Conservation (phyloP, 140 eudicot species). For the Senecio squalidus region DNA sequence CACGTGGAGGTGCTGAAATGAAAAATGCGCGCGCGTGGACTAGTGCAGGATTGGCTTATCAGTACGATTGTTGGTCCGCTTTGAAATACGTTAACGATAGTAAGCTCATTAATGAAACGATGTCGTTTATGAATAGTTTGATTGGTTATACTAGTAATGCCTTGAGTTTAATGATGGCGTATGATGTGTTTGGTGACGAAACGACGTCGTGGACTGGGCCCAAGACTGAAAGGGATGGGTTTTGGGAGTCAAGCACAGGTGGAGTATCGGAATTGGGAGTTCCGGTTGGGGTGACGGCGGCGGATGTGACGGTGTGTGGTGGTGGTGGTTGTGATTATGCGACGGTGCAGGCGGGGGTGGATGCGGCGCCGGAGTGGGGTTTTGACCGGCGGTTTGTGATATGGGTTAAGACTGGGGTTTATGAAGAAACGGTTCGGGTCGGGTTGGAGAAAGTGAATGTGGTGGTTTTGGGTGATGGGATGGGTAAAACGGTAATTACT, state of each 20-base stretch:
- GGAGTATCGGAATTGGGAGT: slow-evolving; percentile 19
- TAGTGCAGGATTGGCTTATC: slow-evolving; percentile 51
- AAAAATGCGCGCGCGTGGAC: slow-evolving; percentile 71
- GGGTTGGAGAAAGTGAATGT: slow-evolving; percentile 58
- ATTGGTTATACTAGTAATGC: slow-evolving; percentile 44
- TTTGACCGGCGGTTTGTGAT: slow-evolving; percentile 47
- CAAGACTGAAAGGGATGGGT: slow-evolving; percentile 69
- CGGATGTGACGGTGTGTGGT: slow-evolving; percentile 68
- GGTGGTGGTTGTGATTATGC: slow-evolving; percentile 39
- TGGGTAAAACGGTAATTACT: slow-evolving; percentile 82
- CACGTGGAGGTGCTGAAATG: slow-evolving; percentile 30
- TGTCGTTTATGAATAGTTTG: slow-evolving; percentile 48
- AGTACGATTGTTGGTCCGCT: slow-evolving; percentile 65
- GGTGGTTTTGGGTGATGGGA: slow-evolving; percentile 78
- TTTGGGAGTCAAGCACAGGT: slow-evolving; percentile 46
- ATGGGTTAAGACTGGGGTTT: slow-evolving; percentile 59
- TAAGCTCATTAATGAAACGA: slow-evolving; percentile 33
- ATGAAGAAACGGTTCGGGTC: slow-evolving; percentile 74
- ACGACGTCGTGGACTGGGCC: slow-evolving; percentile 47
- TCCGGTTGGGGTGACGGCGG: slow-evolving; percentile 34
- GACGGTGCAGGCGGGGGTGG: slow-evolving; percentile 77
- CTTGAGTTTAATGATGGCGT: slow-evolving; percentile 47
- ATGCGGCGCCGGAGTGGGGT: slow-evolving; percentile 46
- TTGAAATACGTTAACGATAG: slow-evolving; percentile 53
- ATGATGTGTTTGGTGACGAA: slow-evolving; percentile 41